Percentiles rank a stretch among this genome's conserved stretches.
These are phyloP conservation scores for Pythium rhizo-oryzae DNA, from an alignment of 352 stramenopile genomes.

Conservation along the genomic window DNA sequence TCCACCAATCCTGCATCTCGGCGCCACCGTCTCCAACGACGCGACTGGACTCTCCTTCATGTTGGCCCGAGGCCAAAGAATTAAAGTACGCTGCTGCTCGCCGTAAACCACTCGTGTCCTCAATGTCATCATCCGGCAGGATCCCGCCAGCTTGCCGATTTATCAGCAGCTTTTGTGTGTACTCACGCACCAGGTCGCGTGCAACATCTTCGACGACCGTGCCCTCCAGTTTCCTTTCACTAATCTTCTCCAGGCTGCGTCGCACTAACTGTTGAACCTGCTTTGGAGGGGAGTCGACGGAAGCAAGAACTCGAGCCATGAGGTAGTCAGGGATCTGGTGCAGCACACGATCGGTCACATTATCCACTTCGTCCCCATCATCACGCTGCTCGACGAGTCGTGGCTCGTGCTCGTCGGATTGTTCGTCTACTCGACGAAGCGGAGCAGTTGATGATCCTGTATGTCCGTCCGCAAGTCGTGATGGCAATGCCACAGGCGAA, in stretches of 20 bases:
- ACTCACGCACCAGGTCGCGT: constrained; percentile 13
- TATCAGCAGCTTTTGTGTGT: constrained; percentile 8
- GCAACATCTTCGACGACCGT: constrained; percentile 12
- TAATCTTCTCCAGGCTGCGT: constrained; percentile 21
- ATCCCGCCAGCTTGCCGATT: not conserved
- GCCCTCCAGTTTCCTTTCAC: not conserved
- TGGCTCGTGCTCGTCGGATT: not conserved
- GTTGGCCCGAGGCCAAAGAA: not conserved
- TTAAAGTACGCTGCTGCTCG: constrained; percentile 27
- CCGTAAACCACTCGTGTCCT: constrained; percentile 23
- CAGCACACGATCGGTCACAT: constrained; percentile 19
- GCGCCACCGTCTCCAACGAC: not conserved
- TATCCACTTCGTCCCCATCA: constrained; percentile 9
- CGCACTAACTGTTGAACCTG: constrained; percentile 23
- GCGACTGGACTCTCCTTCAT: not conserved
- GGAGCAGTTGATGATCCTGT: not conserved
- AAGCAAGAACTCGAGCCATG: constrained; percentile 7
- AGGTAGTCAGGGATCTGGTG: constrained; percentile 27
- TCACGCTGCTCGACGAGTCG: constrained; percentile 12
- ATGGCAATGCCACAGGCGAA: not conserved
- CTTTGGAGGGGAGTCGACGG: not conserved
- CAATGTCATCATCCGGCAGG: constrained; percentile 5
- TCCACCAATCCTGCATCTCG: constrained; percentile 26
- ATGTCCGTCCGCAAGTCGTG: not conserved
- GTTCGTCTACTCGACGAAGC: too few species aligned